Evolutionary conservation across 2,329 filamentous ascomycete genomes (phyloP).

Genomic region (Penicillium sp.): DNA sequence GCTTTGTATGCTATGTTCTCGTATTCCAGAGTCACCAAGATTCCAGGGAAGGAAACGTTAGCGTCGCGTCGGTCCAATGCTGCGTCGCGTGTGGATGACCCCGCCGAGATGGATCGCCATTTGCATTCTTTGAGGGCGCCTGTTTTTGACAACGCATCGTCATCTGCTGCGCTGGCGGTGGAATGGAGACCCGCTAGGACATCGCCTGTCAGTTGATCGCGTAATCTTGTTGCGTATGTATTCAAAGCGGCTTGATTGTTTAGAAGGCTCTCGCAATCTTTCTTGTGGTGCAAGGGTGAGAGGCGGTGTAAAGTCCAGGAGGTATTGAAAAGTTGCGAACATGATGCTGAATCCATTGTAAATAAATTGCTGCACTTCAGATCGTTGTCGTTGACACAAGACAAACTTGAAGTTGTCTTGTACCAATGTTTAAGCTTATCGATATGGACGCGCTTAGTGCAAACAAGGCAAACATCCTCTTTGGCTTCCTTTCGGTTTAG

Average conservation of each 20-base stretch:
- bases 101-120: constrained; percentile 42
- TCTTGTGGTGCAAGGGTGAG: constrained; percentile 54
- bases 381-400: not conserved
- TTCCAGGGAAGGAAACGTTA: constrained; percentile 34
- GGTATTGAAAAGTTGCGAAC: constrained; percentile 50
- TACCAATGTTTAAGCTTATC: not conserved
- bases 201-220: constrained; percentile 52
- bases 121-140: constrained; percentile 50
- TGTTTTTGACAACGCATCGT: constrained; percentile 44
- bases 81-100: constrained; percentile 31
- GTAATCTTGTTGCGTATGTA: constrained; percentile 49
- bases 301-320: constrained; percentile 56
- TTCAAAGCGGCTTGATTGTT: constrained; percentile 38
- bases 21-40: constrained; percentile 52
- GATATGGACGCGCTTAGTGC: constrained; percentile 18
- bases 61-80: constrained; percentile 28
- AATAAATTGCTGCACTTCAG: not conserved
- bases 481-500: not conserved
- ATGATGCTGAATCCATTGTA: constrained; percentile 27
- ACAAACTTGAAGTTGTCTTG: not conserved
- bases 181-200: constrained; percentile 48
- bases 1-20: constrained; percentile 52
- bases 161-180: constrained; percentile 28
- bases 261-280: constrained; percentile 36
- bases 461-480: constrained; percentile 22